These are phyloP conservation scores for Plenodomus tracheiphilus DNA, from an alignment of 2,329 filamentous ascomycete species.

Conservation along the genomic window DNA sequence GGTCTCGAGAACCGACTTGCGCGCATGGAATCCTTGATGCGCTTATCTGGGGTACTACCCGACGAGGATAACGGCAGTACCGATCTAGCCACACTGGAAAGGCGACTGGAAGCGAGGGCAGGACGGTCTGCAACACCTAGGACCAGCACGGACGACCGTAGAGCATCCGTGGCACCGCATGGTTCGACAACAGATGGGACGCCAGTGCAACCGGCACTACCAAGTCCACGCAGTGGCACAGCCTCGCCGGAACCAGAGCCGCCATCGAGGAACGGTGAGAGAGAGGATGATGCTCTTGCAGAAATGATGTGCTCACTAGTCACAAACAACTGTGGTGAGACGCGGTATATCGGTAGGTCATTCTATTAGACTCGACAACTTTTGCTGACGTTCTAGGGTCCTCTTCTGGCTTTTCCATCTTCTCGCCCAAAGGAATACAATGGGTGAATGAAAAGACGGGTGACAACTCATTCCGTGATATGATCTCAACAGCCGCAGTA, in stretches of 20 bases:
- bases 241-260: conserved; percentile 55
- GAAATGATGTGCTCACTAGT: conserved; percentile 99
- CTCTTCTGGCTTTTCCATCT: conserved; percentile 97
- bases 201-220: conserved; percentile 51
- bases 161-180: conserved; percentile 42
- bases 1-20: conserved; percentile 90
- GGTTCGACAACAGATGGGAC: conserved; percentile 40
- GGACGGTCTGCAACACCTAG: conserved; percentile 26
- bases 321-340: conserved; percentile 92
- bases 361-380: too few relatives aligned
- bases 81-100: conserved; percentile 86
- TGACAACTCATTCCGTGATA: conserved; percentile 90
- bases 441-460: conserved; percentile 99
- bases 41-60: conserved; percentile 81
- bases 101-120: conserved; percentile 62
- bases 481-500: conserved; percentile 85
- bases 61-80: conserved; percentile 85
- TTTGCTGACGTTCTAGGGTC: conserved; percentile 65
- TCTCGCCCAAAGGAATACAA: conserved; percentile 95
- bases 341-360: conserved; percentile 90
- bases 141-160: conserved; percentile 37
- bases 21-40: conserved; percentile 92
- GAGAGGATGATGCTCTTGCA: conserved; percentile 81
- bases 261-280: conserved; percentile 44
- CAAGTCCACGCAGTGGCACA: conserved; percentile 55